These are phyloP conservation scores for Neurospora sp. DNA, from an alignment of 495 filamentous ascomycete species.

Conservation along the genomic window DNA sequence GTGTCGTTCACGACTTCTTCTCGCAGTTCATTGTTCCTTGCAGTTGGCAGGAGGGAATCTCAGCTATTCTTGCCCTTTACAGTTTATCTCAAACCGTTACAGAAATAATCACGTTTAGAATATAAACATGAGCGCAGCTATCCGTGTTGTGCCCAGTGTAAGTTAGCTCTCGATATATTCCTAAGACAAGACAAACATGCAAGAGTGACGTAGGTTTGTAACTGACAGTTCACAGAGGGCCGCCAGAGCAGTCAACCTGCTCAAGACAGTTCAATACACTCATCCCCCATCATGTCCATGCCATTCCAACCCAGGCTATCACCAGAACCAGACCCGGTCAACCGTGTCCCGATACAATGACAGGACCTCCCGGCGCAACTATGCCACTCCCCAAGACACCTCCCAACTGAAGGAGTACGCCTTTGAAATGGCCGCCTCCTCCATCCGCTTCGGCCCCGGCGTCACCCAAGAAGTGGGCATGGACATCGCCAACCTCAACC, in stretches of 20 bases:
- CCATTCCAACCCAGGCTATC: slow-evolving; percentile 73
- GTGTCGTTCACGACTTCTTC: not conserved
- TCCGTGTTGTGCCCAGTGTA: slow-evolving; percentile 49
- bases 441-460: slow-evolving; percentile 86
- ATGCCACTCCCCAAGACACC: slow-evolving; percentile 62
- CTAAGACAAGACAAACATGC: not conserved
- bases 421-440: slow-evolving; percentile 94
- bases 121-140: slow-evolving; percentile 36
- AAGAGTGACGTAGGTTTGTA: not conserved
- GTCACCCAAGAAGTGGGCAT: slow-evolving; percentile 97
- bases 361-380: slow-evolving; percentile 28
- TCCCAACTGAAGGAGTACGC: slow-evolving; percentile 86
- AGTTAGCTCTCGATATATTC: slow-evolving; percentile 8
- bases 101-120: not conserved
- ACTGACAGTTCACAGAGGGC: slow-evolving; percentile 45
- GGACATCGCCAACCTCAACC: slow-evolving; percentile 86
- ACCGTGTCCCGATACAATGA: slow-evolving; percentile 26
- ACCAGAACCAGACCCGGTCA: slow-evolving; percentile 40
- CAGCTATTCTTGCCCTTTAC: not conserved
- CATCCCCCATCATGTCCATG: slow-evolving; percentile 89
- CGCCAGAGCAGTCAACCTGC: slow-evolving; percentile 64
- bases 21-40: not conserved
- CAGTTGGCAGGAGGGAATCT: not conserved
- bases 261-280: slow-evolving; percentile 80
- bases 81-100: not conserved